A percentile compares a stretch with the other conserved stretches of the same genome.
phyloP scores from a whole-genome alignment of 1,284 basidiomycete species.

The Melampsora larici-populina region DNA sequence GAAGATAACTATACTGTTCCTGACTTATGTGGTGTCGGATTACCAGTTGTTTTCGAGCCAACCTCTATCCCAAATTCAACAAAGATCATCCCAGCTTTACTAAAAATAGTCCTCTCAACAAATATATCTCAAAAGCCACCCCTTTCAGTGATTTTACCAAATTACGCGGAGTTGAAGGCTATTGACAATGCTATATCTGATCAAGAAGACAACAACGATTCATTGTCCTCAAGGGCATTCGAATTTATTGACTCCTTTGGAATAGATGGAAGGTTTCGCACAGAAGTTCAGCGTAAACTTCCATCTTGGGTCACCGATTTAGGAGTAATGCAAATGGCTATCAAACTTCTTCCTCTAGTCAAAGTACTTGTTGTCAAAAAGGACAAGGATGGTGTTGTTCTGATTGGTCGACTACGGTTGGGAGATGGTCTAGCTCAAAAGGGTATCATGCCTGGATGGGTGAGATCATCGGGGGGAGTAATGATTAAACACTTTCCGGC shows the following conservation, averaged over 20 bases:
- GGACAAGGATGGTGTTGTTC: slow-evolving; percentile 9
- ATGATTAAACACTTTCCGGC: slow-evolving; percentile 19
- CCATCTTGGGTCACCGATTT: slow-evolving; percentile 15
- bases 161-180: slow-evolving; percentile 19
- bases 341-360: slow-evolving; percentile 17
- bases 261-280: slow-evolving; percentile 4
- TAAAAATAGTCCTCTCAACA: background rate
- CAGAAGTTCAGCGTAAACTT: background rate
- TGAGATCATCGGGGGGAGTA: background rate
- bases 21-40: background rate
- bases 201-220: background rate
- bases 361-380: slow-evolving; percentile 21
- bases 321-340: slow-evolving; percentile 18
- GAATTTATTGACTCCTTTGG: background rate
- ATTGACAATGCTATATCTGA: background rate
- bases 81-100: slow-evolving; percentile 66
- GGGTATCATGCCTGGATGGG: background rate
- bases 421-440: background rate
- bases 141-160: slow-evolving; percentile 23
- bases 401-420: background rate
- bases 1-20: background rate
- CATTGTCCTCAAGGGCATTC: slow-evolving; percentile 5
- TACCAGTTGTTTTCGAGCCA: slow-evolving; percentile 63
- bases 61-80: slow-evolving; percentile 78
- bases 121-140: background rate